Conservation (phyloP, 805 yeast genomes). For the Candida dajiaensis region DNA sequence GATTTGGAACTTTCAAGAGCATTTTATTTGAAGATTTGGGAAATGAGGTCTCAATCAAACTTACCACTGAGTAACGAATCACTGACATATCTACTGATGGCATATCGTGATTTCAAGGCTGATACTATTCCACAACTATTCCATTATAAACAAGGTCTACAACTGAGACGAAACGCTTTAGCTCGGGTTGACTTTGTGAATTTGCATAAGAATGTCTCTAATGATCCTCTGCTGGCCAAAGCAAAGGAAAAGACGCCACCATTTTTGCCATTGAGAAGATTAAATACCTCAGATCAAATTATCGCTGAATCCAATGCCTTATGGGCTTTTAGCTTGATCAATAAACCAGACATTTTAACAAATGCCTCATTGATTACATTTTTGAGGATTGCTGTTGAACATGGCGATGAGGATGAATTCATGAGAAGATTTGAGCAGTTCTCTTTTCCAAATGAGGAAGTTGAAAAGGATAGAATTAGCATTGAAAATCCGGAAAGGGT, state of each 20-base stretch:
- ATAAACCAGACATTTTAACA: slow-evolving; percentile 38
- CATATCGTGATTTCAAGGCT: slow-evolving; percentile 38
- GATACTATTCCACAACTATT: slow-evolving; percentile 30
- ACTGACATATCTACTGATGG: slow-evolving; percentile 35
- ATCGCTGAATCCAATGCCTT: slow-evolving; percentile 75
- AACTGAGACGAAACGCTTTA: slow-evolving; percentile 41
- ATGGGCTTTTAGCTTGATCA: slow-evolving; percentile 48
- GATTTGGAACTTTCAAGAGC: slow-evolving; percentile 72
- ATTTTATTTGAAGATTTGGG: slow-evolving; percentile 42
- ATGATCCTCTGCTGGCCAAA: slow-evolving; percentile 12
- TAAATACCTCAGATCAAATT: slow-evolving; percentile 37
- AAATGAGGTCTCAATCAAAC: slow-evolving; percentile 21
- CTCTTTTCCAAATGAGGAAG: slow-evolving; percentile 28
- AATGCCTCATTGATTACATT: slow-evolving; percentile 42
- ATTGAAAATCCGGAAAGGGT: slow-evolving; percentile 11
- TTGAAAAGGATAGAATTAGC: slow-evolving; percentile 3
- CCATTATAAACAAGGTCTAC: slow-evolving; percentile 39
- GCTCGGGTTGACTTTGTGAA: slow-evolving; percentile 34
- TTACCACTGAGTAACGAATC: slow-evolving; percentile 11
- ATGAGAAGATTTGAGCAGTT: slow-evolving; percentile 28
- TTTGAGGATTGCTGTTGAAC: slow-evolving; percentile 39
- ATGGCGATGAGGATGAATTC: slow-evolving; percentile 31
- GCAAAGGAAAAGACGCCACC: slow-evolving; percentile 43
- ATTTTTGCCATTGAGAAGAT: slow-evolving; percentile 52
- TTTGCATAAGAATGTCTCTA: slow-evolving; percentile 15